Base-by-base conservation (phyloP, 768 basidiomycete genomes). In the Podaxis sp. region DNA sequence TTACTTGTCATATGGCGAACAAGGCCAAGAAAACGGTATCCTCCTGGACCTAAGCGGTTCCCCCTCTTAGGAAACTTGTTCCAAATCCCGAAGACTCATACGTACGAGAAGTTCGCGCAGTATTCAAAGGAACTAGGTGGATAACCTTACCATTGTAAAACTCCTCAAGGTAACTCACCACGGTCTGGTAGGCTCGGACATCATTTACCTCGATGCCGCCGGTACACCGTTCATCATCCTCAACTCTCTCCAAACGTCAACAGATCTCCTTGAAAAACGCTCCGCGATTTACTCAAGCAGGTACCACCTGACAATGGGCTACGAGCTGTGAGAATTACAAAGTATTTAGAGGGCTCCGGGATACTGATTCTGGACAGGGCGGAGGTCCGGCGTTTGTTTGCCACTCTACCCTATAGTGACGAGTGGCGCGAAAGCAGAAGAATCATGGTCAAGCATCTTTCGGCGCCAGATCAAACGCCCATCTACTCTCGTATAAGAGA, bases 231-330 rank as follows among this genome's bases (percentile, higher is more conserved):
- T 69, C 28, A 59, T 70, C 23, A 61, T 70, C 5, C 38, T 71
- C 1, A 69, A 70, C 55, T 63, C 69, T 2, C 47, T 64, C 27
- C 59, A 70, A 46, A 59, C 61, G 4, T 64, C 65, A 1, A 62
- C 42, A 7, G 68, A 69, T 7, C 61, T 71, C 1, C 48, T 71
- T 10, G 69, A 71, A 10, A 67, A 64, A 25, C 63, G 64, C 21
- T 67, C 69, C 14, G 37, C 58, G 4, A 64, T 62, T 7, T 69
- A 69, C 55, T 63, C 62, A 3, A 55, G 53, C 18, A 40, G 62
- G n/a, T 50, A 28, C 13, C 46, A 53, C 44, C 25, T 23, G 13
- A 50, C 56, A 2, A 62, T 62, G 61, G 16, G 42, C 13, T 40
- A 57, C 25, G 61, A 57, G 25, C 40, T 57, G 61, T 62, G 38